Percentiles rank a stretch among this genome's conserved stretches.
Evolutionary conservation across 1,284 basidiomycete species (phyloP).

Genomic region (Trichosporon coremiiforme): DNA sequence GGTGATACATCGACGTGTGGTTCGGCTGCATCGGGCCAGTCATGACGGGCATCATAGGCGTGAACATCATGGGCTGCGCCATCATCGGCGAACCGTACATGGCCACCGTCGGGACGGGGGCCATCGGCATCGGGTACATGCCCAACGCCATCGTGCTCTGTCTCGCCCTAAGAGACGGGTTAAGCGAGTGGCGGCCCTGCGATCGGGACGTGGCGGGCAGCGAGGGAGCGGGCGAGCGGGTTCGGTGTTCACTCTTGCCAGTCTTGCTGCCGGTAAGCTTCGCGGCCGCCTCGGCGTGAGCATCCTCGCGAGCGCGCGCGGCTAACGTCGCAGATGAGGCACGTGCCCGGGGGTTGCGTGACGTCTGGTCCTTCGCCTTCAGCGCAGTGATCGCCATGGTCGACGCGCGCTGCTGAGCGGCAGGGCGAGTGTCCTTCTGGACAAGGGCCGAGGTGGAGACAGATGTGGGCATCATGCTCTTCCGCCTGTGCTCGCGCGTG

Average conservation of each 20-base stretch:
- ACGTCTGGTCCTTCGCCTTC: background rate
- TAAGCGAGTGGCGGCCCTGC: constrained; percentile 26
- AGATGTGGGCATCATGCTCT: constrained; percentile 22
- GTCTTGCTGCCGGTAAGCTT: constrained; percentile 19
- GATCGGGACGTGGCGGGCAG: constrained; percentile 21
- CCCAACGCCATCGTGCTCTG: constrained; percentile 7
- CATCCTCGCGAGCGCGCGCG: constrained; percentile 11
- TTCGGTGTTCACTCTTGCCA: constrained; percentile 14
- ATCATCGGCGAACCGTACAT: constrained; percentile 20
- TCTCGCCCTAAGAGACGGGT: constrained; percentile 16
- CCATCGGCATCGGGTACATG: constrained; percentile 22
- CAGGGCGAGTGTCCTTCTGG: background rate
- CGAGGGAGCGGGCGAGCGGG: constrained; percentile 27
- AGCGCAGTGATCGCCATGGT: constrained; percentile 10
- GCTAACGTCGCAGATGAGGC: background rate
- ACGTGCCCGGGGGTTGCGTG: constrained; percentile 3
- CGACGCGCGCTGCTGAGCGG: constrained; percentile 19
- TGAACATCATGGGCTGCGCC: constrained; percentile 26
- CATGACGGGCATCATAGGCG: constrained; percentile 20
- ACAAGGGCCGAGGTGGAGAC: constrained; percentile 15
- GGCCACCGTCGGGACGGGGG: background rate
- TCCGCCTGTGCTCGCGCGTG: constrained; percentile 27
- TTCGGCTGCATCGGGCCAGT: constrained; percentile 17
- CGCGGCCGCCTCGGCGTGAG: background rate
- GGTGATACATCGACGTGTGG: constrained; percentile 1